A percentile compares a stretch with the other conserved stretches of the same genome.
Conservation (phyloP, 2,329 filamentous ascomycete genomes). For the Colletotrichum destructivum region DNA sequence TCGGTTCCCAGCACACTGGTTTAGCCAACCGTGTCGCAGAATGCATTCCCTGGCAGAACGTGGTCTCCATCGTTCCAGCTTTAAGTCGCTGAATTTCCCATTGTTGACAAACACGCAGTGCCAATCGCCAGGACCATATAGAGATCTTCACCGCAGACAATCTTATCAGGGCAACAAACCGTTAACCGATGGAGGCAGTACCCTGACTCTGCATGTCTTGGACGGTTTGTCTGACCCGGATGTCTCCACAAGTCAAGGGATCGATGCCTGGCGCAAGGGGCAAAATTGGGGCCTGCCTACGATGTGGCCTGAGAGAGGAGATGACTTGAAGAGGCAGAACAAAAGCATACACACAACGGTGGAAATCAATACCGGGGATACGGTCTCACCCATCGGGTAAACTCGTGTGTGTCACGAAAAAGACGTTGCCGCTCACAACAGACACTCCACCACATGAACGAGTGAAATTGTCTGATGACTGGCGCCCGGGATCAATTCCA, state of each 20-base stretch:
- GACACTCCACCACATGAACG: background rate
- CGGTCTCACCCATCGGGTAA: background rate
- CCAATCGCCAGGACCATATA: background rate
- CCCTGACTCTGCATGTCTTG: slow-evolving; percentile 33
- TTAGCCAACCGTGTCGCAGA: slow-evolving; percentile 6
- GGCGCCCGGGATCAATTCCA: no score
- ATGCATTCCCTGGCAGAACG: slow-evolving; percentile 19
- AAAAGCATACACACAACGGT: background rate
- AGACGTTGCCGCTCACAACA: background rate
- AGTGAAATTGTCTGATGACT: background rate
- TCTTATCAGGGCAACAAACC: slow-evolving; percentile 7
- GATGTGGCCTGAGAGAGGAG: background rate
- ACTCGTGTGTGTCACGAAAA: background rate
- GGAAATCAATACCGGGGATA: background rate
- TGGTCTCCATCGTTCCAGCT: slow-evolving; percentile 2
- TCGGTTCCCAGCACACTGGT: slow-evolving; percentile 12
- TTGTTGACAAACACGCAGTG: background rate
- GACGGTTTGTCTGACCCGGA: slow-evolving; percentile 12
- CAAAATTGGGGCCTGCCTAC: slow-evolving; percentile 17
- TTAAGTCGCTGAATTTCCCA: background rate
- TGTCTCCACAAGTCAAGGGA: slow-evolving; percentile 28
- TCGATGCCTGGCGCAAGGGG: slow-evolving; percentile 27
- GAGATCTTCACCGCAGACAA: slow-evolving; percentile 31
- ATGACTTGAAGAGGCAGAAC: background rate
- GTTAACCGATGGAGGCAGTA: slow-evolving; percentile 30